Evolutionary conservation across 106 monocot genomes (phyloP), one percentile per base, ranked within the genome.

Genomic region (Allium cepa): DNA sequence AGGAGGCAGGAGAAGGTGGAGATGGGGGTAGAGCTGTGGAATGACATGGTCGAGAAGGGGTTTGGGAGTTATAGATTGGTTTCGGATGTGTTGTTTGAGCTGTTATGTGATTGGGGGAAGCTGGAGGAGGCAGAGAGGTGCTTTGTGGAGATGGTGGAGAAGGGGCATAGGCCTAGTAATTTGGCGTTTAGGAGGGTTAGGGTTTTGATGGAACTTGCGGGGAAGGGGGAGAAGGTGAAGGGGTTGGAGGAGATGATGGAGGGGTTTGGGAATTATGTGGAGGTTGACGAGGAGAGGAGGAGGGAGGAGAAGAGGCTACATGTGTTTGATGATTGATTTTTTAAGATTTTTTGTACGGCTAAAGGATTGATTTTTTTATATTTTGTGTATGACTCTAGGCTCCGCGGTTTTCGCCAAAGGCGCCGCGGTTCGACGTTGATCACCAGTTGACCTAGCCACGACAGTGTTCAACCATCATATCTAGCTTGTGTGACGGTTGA

Each of bases 161-260:
- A 72, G 57, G 87, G 95, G 50, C 95, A 91, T 77, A 88, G 83
- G 77, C 95, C 95, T 3, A 96, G 95, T 76, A 73, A 66, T 59
- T 71, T 74, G 26, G 79, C 95, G 1, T 88, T 91, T 59, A 91
- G 72, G 68, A 79, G 95, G 76, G 78, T 92, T 57, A 86, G 76
- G 73, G 84, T 92, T 36, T 78, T 96, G 13, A 91, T 91, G 95
- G 73, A 80, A 66, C 84, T 92, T 9, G 84, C 91, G 2, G 75
- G 75, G 12, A 77, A 65, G 70, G 68, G 86, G 0, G 91, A 96
- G 13, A 86, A 85, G 4, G 17, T 96, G 4, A 55, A 57, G 18
- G 80, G 67, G 22, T 69, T 96, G 60, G 72, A 74, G 0, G 73
- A 84, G 50, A 84, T 72, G 46, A 82, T 91, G 91, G 69, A 45